Evolutionary conservation across 441 rosid species (phyloP).

Genomic region (Bocquillonia castaneifolia): DNA sequence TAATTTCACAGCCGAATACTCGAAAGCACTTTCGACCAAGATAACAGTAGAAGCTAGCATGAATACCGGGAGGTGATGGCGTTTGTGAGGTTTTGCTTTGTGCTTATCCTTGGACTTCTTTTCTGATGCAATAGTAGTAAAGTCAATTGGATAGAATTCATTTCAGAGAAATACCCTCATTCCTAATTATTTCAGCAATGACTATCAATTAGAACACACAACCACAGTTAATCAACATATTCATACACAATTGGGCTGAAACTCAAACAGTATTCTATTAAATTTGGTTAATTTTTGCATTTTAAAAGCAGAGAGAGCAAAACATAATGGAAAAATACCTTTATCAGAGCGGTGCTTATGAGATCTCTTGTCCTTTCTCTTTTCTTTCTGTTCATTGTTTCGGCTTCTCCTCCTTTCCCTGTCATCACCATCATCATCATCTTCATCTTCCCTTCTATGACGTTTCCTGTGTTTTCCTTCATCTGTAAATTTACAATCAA

Average conservation of each 20-base stretch:
- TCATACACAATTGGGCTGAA: too few species aligned
- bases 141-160: constrained; percentile 25
- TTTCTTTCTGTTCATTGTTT: constrained; percentile 46
- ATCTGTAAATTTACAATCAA: constrained; percentile 33
- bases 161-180: constrained; percentile 8
- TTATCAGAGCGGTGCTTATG: constrained; percentile 56
- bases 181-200: constrained; percentile 1
- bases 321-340: constrained; percentile 31
- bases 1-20: not conserved
- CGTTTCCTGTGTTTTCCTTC: constrained; percentile 54
- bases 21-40: constrained; percentile 7
- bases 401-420: constrained; percentile 41
- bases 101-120: constrained; percentile 70
- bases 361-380: constrained; percentile 52
- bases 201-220: not conserved
- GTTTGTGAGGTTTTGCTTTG: constrained; percentile 46
- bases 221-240: not conserved
- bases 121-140: constrained; percentile 41
- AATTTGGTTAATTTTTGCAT: too few species aligned
- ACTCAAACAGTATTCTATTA: too few species aligned
- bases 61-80: constrained; percentile 37
- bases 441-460: constrained; percentile 43
- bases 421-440: constrained; percentile 30
- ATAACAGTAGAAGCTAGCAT: constrained; percentile 23
- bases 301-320: not conserved